Percentiles rank a stretch among this genome's conserved stretches.
phyloP scores from a whole-genome alignment of 257 asterid genomes.

The Euphrasia confusa region DNA sequence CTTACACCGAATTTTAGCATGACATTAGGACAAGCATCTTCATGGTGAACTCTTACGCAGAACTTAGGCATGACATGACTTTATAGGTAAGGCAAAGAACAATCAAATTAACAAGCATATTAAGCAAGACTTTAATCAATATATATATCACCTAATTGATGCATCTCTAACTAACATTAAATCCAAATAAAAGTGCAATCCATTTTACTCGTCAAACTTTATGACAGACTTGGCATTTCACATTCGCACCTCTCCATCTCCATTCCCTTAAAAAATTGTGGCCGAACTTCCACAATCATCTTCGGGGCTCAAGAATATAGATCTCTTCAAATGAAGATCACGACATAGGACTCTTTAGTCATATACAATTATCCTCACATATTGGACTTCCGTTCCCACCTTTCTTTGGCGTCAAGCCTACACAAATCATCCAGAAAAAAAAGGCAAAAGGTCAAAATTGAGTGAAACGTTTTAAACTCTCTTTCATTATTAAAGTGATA shows the following conservation, averaged over 20 bases:
- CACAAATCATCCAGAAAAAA: slow-evolving; percentile 15
- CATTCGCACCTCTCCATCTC: slow-evolving; percentile 8
- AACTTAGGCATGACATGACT: not conserved
- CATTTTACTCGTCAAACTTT: not conserved
- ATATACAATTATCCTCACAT: slow-evolving; percentile 37
- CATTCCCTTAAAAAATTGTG: not conserved
- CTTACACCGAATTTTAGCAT: no score
- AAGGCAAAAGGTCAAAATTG: not conserved
- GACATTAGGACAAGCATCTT: not conserved
- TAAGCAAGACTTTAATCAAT: no score
- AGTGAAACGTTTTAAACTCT: not conserved
- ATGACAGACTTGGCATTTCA: not conserved
- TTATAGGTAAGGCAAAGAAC: no score
- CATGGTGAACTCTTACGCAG: not conserved
- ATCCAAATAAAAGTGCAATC: not conserved
- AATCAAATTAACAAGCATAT: no score
- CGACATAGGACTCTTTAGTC: not conserved
- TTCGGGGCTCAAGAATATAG: not conserved
- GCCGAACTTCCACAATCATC: slow-evolving; percentile 4
- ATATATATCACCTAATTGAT: no score
- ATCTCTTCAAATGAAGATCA: not conserved
- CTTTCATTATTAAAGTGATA: slow-evolving; percentile 8
- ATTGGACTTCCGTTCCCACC: slow-evolving; percentile 93
- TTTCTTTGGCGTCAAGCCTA: slow-evolving; percentile 75
- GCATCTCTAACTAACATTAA: not conserved